Evolutionary conservation across 148 eudicot genomes (phyloP), one percentile per base, ranked within the genome.

Genomic region (Fagopyrum esculentum): DNA sequence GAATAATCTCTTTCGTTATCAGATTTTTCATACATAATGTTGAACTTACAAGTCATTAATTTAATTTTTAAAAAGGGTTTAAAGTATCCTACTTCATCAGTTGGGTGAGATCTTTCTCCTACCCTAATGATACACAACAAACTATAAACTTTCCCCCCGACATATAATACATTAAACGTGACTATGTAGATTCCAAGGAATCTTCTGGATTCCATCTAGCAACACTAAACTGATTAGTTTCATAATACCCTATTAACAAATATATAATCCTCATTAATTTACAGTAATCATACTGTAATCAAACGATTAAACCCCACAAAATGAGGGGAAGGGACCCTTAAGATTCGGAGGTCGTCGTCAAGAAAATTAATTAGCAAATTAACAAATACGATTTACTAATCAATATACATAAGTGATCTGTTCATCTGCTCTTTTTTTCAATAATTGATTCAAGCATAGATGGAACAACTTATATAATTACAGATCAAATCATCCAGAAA

Each of bases 251-350:
- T 7, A 7, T 59, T 59, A 59, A 59, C 35, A 59, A 22, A 59
- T 57, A 60, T 60, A 61, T 13, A 2, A 35, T 2, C 30, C 5
- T 61, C 68, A 26, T 61, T 61, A 61, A 29, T 19, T 60, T 9
- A 29, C 10, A 61, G 5, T 61, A 26, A 61, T 61, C 63, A 57
- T 19, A 2, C 9, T 57, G 63, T 10, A 57, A 61, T 9, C 1
- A 61, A 9, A 26, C 16, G 43, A 61, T 22, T 61, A 61, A 61
- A 5, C 44, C 68, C 68, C 68, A 61, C 43, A 61, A 22, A 61
- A 19, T 59, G 64, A 59, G 30, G 64, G 64, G 30, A 7, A 29
- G 19, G 68, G 68, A 4, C 68, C 68, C 68, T 61, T 61, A 61
- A 61, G 68, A 61, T 61, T 61, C 68, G 43, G 43, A 61, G 15